Percentiles rank a stretch among this genome's conserved stretches.
These are phyloP conservation scores for Penicillium janthinellum DNA, from an alignment of 2,329 filamentous ascomycete species.

Conservation along the genomic window DNA sequence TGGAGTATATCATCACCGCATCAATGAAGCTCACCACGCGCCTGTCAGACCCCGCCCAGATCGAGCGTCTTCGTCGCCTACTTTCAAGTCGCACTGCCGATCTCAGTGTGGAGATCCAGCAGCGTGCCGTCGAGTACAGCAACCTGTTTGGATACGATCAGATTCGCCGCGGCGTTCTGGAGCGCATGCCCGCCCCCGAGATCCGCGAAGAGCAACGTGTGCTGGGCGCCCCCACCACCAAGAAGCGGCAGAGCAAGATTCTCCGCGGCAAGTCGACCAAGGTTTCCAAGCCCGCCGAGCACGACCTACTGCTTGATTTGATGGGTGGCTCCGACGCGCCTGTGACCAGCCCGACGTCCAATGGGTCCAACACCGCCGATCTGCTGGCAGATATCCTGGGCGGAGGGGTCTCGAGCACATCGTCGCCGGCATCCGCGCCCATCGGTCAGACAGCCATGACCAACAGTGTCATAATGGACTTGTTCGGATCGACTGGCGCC, in stretches of 20 bases:
- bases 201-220: conserved; percentile 95
- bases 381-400: conserved; percentile 90
- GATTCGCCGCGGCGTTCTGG: conserved; percentile 84
- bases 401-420: conserved; percentile 64
- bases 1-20: conserved; percentile 93
- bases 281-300: conserved; percentile 79
- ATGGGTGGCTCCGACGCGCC: conserved; percentile 81
- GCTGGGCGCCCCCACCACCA: conserved; percentile 75
- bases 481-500: conserved; percentile 63
- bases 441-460: conserved; percentile 54
- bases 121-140: conserved; percentile 90
- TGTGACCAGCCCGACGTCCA: conserved; percentile 56
- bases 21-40: conserved; percentile 93
- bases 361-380: conserved; percentile 75
- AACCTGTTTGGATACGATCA: conserved; percentile 92
- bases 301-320: conserved; percentile 87
- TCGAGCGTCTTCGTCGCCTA: conserved; percentile 80
- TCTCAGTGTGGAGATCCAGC: conserved; percentile 92
- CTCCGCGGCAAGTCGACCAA: conserved; percentile 73
- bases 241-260: conserved; percentile 63
- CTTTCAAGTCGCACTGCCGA: conserved; percentile 79
- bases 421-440: conserved; percentile 58
- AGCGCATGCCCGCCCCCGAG: conserved; percentile 97
- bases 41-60: conserved; percentile 77
- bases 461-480: conserved; percentile 81